Percentiles rank a stretch among this genome's conserved stretches.
Conservation (phyloP, 1,139 yeast species). For the Kodamaea sp. region DNA sequence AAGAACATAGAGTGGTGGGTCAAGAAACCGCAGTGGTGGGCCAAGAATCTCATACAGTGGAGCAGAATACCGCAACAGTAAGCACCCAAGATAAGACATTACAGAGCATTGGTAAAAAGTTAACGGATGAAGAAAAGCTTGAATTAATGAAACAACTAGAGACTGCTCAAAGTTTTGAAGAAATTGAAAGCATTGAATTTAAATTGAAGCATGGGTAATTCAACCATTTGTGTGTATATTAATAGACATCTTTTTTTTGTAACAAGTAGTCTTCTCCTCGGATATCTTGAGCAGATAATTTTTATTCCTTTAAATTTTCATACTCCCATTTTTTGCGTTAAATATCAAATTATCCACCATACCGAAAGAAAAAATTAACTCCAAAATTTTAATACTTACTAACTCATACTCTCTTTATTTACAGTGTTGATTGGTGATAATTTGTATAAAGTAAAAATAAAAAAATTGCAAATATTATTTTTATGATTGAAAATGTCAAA, state of each 20-base stretch:
- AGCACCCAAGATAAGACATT: constrained; percentile 14
- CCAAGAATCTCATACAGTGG: constrained; percentile 1
- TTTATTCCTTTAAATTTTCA: no score
- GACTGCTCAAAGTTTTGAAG: constrained; percentile 65
- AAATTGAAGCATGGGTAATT: constrained; percentile 44
- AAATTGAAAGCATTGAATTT: constrained; percentile 67
- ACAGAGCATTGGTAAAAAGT: constrained; percentile 30
- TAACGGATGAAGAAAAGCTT: constrained; percentile 53
- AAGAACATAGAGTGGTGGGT: no score
- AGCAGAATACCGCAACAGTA: constrained; percentile 13
- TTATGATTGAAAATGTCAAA: constrained; percentile 19
- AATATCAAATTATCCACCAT: no score
- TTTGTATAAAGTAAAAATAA: no score
- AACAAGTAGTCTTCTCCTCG: not conserved
- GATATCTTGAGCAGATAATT: not conserved
- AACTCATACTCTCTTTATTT: no score
- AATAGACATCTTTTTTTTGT: not conserved
- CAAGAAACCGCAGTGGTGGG: not conserved
- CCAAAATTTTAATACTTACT: no score
- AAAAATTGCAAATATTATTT: no score
- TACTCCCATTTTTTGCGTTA: no score
- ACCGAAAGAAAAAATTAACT: no score
- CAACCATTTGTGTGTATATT: no score
- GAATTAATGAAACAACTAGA: constrained; percentile 51
- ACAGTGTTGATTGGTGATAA: no score